A percentile compares a stretch with the other conserved stretches of the same genome.
phyloP scores from a whole-genome alignment of 1,139 yeast species.

The Magnusiomyces magnusii region DNA sequence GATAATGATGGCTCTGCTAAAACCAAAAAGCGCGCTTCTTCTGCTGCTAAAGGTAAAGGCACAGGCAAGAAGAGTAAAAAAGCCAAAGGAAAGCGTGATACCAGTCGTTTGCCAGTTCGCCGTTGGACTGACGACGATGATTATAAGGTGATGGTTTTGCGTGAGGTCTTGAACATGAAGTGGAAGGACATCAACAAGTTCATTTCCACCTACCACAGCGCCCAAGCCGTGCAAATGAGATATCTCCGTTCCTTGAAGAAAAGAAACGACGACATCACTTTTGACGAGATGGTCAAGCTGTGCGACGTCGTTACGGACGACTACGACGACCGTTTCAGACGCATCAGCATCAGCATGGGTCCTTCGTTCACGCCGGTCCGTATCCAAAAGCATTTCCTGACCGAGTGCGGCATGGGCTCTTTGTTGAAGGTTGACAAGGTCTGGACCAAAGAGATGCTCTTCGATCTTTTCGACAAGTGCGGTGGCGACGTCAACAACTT shows the following conservation, averaged over 20 bases:
- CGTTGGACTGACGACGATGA: conserved; percentile 37
- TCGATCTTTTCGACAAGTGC: conserved; percentile 14
- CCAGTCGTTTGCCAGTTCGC: neutral
- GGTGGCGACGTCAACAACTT: conserved; percentile 16
- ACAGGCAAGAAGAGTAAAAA: too few species aligned
- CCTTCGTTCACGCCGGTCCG: conserved; percentile 21
- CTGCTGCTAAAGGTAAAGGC: too few species aligned
- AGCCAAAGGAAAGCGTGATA: neutral
- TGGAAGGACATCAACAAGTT: conserved; percentile 37
- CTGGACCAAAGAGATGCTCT: conserved; percentile 15
- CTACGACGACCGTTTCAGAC: conserved; percentile 38
- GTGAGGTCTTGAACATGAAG: conserved; percentile 33
- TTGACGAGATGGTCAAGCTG: conserved; percentile 30
- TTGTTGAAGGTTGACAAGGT: conserved; percentile 8
- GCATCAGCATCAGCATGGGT: conserved; percentile 31
- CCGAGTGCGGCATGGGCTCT: conserved; percentile 11
- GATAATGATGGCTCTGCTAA: too few species aligned
- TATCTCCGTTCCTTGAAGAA: conserved; percentile 36
- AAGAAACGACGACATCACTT: conserved; percentile 32
- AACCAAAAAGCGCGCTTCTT: too few species aligned
- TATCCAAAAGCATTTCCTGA: conserved; percentile 13
- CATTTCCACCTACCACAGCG: conserved; percentile 33
- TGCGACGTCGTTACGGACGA: conserved; percentile 31
- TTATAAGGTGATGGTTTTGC: conserved; percentile 34
- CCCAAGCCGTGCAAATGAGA: conserved; percentile 28